These are phyloP conservation scores for Eucalyptus sp. DNA, from an alignment of 345 rosid genomes.

Conservation along the genomic window DNA sequence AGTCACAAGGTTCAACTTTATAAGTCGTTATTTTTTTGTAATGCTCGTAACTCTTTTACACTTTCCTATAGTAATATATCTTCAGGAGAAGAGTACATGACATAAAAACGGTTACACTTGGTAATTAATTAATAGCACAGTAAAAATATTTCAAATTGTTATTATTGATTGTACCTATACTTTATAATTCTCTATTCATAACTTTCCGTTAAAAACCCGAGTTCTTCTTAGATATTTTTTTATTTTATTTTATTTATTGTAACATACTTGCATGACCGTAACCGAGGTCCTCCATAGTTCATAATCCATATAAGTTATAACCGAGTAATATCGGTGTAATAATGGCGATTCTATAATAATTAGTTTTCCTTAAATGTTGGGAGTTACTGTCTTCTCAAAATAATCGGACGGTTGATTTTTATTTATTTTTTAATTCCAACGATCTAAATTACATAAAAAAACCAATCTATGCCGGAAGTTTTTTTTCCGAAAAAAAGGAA, in stretches of 20 bases:
- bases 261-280: not conserved
- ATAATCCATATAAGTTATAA: not conserved
- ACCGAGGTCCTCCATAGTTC: not conserved
- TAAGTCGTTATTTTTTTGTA: not conserved
- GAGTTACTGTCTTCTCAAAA: not conserved
- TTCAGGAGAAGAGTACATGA: fast-evolving
- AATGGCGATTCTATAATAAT: not conserved
- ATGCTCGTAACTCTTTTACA: fast-evolving
- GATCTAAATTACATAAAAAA: not conserved
- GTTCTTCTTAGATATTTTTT: not conserved
- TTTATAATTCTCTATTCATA: fast-evolving
- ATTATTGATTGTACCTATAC: not conserved
- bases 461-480: not conserved
- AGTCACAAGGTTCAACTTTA: not conserved
- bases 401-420: not conserved
- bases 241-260: not conserved
- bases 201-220: fast-evolving
- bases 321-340: fast-evolving
- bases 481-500: not conserved
- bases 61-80: not conserved
- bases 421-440: not conserved
- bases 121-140: not conserved
- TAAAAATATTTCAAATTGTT: not conserved
- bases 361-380: not conserved
- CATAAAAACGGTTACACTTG: not conserved